A percentile compares a stretch with the other conserved stretches of the same genome.
Evolutionary conservation across 2,329 filamentous ascomycete genomes (phyloP).

Genomic region (Coniochaeta pulveracea): DNA sequence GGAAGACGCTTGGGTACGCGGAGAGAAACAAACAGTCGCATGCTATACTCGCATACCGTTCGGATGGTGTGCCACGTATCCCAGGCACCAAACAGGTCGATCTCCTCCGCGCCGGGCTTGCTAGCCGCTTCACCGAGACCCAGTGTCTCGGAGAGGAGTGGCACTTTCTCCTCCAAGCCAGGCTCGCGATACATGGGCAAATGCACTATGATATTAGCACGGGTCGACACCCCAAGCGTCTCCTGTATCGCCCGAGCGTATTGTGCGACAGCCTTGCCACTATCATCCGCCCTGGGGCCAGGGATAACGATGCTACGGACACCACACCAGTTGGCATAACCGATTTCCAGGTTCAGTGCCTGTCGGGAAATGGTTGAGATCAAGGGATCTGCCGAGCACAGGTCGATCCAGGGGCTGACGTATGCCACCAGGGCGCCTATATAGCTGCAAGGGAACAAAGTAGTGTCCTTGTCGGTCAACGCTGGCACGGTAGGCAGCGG

Average conservation of each 20-base stretch:
- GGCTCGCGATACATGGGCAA: slow-evolving; percentile 74
- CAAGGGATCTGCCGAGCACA: slow-evolving; percentile 71
- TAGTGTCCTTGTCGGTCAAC: slow-evolving; percentile 70
- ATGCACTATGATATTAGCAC: slow-evolving; percentile 70
- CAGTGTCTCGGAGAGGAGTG: slow-evolving; percentile 38
- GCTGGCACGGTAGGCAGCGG: slow-evolving; percentile 52
- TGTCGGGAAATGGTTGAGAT: slow-evolving; percentile 82
- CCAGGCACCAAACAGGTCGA: slow-evolving; percentile 74
- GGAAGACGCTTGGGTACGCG: slow-evolving; percentile 48
- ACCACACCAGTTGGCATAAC: slow-evolving; percentile 93
- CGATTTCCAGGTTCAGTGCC: slow-evolving; percentile 80
- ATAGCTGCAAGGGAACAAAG: slow-evolving; percentile 53
- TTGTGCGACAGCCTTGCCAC: slow-evolving; percentile 47
- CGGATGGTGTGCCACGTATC: slow-evolving; percentile 89
- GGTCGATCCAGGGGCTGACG: slow-evolving; percentile 86
- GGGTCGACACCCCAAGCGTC: slow-evolving; percentile 60
- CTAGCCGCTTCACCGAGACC: slow-evolving; percentile 20
- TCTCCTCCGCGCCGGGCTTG: slow-evolving; percentile 28
- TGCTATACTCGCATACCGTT: slow-evolving; percentile 73
- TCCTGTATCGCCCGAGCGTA: slow-evolving; percentile 81
- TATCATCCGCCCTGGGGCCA: slow-evolving; percentile 52
- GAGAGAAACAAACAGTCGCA: slow-evolving; percentile 61
- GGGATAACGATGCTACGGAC: slow-evolving; percentile 72
- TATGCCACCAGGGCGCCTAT: slow-evolving; percentile 67
- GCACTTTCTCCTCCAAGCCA: slow-evolving; percentile 37